Evolutionary conservation across 2,329 filamentous ascomycete genomes (phyloP).

Genomic region (Aphanoascus verrucosus): DNA sequence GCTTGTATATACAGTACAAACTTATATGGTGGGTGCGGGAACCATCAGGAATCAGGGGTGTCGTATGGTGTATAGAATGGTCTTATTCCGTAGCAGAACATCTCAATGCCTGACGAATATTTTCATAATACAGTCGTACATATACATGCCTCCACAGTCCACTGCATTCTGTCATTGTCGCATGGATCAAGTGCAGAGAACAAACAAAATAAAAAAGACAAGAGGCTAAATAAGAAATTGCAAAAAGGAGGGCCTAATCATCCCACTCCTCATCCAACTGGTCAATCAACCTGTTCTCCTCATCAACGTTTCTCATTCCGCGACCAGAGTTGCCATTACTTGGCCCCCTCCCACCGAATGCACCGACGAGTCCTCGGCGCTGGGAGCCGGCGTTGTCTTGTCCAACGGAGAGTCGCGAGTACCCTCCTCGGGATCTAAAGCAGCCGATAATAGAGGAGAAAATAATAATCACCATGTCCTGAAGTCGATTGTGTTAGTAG

Average conservation of each 20-base stretch:
- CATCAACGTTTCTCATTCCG: slow-evolving; percentile 46
- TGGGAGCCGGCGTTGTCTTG: slow-evolving; percentile 16
- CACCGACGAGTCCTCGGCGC: slow-evolving; percentile 26
- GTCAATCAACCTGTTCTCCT: slow-evolving; percentile 89
- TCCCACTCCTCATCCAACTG: slow-evolving; percentile 97
- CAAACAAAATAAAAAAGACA: neutral
- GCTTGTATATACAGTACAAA: no score
- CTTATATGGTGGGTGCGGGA: no score
- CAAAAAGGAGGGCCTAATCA: slow-evolving; percentile 38
- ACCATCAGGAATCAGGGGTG: no score
- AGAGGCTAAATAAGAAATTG: neutral
- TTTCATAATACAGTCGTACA: no score
- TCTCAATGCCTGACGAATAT: no score
- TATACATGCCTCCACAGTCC: no score
- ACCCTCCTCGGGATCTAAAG: slow-evolving; percentile 24
- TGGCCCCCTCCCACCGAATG: slow-evolving; percentile 25
- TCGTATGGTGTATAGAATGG: no score
- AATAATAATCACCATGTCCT: slow-evolving; percentile 41
- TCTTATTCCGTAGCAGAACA: no score
- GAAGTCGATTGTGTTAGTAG: slow-evolving; percentile 2
- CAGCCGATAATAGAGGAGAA: slow-evolving; percentile 36
- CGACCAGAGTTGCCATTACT: slow-evolving; percentile 29
- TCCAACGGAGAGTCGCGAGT: slow-evolving; percentile 25
- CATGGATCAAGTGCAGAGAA: neutral
- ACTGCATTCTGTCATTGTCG: no score